phyloP scores from a whole-genome alignment of 2,329 filamentous ascomycete genomes.

The Colletotrichum endophyticum region DNA sequence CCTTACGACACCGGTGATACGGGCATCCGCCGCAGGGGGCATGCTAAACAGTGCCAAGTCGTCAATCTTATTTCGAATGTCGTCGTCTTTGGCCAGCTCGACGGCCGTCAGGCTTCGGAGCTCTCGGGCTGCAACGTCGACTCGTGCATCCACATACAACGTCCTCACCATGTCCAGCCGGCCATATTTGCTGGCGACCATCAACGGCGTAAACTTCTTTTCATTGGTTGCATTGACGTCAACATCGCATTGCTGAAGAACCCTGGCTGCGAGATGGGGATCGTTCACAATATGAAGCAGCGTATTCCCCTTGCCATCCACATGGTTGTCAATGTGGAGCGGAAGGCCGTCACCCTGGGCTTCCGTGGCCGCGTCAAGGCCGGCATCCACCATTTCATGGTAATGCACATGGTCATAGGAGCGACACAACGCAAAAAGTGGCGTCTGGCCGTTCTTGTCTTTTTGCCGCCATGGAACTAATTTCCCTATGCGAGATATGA shows the following conservation, averaged over 20 bases:
- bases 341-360: constrained; percentile 79
- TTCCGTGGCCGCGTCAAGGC: constrained; percentile 73
- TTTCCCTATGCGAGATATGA: constrained; percentile 79
- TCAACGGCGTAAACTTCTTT: constrained; percentile 91
- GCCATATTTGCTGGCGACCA: constrained; percentile 99
- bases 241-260: constrained; percentile 87
- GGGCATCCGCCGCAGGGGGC: constrained; percentile 72
- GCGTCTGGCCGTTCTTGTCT: constrained; percentile 98
- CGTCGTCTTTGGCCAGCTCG: constrained; percentile 96
- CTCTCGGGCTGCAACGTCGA: constrained; percentile 85
- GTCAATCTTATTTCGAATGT: constrained; percentile 94
- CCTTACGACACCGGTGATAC: constrained; percentile 90
- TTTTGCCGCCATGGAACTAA: constrained; percentile 87
- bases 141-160: constrained; percentile 85
- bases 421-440: constrained; percentile 90
- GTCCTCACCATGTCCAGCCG: constrained; percentile 90
- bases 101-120: constrained; percentile 89
- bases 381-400: constrained; percentile 83
- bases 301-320: constrained; percentile 92
- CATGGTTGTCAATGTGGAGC: constrained; percentile 91
- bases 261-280: constrained; percentile 72
- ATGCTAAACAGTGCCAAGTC: constrained; percentile 86
- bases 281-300: constrained; percentile 96
- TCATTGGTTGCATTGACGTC: constrained; percentile 96
- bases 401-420: constrained; percentile 95